Percentiles rank a stretch among this genome's conserved stretches.
Conservation (phyloP, 2,329 filamentous ascomycete species). For the Nannizziopsis barbatae region DNA sequence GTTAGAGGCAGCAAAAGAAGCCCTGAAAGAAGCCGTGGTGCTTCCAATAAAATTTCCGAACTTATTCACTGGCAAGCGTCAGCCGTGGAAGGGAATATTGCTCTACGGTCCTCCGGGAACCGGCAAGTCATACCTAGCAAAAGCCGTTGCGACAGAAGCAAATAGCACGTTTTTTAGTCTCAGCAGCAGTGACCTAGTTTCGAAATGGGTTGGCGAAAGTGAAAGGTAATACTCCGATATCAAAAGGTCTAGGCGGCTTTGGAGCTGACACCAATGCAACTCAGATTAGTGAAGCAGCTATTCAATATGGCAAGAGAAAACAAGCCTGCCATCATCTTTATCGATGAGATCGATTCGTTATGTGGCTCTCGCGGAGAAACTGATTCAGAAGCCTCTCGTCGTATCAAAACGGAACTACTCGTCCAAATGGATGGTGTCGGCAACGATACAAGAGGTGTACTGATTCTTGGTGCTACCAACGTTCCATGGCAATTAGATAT, state of each 20-base stretch:
- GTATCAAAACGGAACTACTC: constrained; percentile 96
- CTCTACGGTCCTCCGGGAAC: constrained; percentile 94
- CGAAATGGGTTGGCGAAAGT: constrained; percentile 99
- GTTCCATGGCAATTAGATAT: constrained; percentile 98
- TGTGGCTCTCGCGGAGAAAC: constrained; percentile 88
- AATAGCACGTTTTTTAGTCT: constrained; percentile 99
- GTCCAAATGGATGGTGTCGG: constrained; percentile 99
- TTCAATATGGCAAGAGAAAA: constrained; percentile 98
- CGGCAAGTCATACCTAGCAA: constrained; percentile 94
- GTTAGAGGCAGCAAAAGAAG: constrained; percentile 86
- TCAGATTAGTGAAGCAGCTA: constrained; percentile 82
- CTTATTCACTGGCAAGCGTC: constrained; percentile 86
- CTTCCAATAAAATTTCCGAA: constrained; percentile 97
- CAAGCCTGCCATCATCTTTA: constrained; percentile 96
- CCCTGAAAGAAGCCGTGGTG: constrained; percentile 93
- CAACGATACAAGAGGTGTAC: constrained; percentile 82
- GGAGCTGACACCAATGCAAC: neutral
- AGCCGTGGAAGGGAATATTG: constrained; percentile 97
- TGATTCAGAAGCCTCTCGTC: constrained; percentile 90
- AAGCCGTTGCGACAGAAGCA: constrained; percentile 93
- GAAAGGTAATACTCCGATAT: constrained; percentile 55
- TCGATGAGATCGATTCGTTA: constrained; percentile 93
- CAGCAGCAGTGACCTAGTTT: constrained; percentile 90
- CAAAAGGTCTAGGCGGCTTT: neutral
- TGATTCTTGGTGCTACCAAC: constrained; percentile 93